Percentiles rank a stretch among this genome's conserved stretches.
These are phyloP conservation scores for Starmera amethionina DNA, from an alignment of 805 yeast species.

Conservation along the genomic window DNA sequence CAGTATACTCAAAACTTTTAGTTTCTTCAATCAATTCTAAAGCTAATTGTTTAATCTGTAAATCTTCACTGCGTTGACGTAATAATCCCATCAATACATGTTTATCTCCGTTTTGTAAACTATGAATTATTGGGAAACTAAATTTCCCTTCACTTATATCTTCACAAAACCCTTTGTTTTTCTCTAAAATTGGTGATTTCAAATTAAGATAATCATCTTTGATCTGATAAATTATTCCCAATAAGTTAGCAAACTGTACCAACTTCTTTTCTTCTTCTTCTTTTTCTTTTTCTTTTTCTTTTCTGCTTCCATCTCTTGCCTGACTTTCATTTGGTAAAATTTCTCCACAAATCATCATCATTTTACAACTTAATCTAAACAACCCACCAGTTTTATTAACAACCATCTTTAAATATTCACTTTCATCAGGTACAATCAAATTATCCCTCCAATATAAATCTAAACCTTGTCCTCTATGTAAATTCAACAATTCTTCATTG, in stretches of 20 bases:
- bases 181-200: slow-evolving; percentile 36
- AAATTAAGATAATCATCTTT: slow-evolving; percentile 78
- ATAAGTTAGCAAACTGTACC: slow-evolving; percentile 54
- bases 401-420: slow-evolving; percentile 70
- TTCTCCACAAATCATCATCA: slow-evolving; percentile 36
- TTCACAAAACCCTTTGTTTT: slow-evolving; percentile 71
- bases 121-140: slow-evolving; percentile 76
- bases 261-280: slow-evolving; percentile 19
- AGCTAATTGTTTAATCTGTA: background rate
- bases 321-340: background rate
- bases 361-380: slow-evolving; percentile 60
- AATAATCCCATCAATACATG: background rate
- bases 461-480: slow-evolving; percentile 85
- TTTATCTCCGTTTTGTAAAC: background rate
- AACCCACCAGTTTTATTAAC: slow-evolving; percentile 86
- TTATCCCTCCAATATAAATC: slow-evolving; percentile 86
- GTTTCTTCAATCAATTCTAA: background rate
- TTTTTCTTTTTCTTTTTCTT: background rate
- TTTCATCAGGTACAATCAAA: slow-evolving; percentile 44
- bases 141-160: slow-evolving; percentile 87
- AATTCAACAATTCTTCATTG: slow-evolving; percentile 64
- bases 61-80: background rate
- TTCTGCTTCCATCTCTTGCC: background rate
- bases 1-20: slow-evolving; percentile 12
- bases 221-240: slow-evolving; percentile 82